Evolutionary conservation across 495 filamentous ascomycete genomes (phyloP), one percentile per base, ranked within the genome.

Genomic region (Podospora sp.): DNA sequence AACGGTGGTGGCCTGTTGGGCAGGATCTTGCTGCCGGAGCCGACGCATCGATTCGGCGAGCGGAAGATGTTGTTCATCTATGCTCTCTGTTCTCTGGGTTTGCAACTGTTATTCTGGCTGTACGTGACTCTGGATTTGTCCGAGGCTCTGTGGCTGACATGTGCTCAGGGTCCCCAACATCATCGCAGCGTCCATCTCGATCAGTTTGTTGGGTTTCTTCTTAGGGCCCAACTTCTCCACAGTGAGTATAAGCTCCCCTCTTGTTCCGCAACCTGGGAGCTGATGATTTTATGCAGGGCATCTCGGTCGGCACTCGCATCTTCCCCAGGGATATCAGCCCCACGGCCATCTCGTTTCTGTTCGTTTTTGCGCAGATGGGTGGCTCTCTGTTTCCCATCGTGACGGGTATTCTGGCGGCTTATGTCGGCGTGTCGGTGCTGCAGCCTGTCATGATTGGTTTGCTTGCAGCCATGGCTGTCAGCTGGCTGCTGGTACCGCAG

Each of bases 1-100:
- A 90, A 85, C 81, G 88, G 80, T 14, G 88, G 85, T 88, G 55
- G n/a, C n/a, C 84, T 87, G 0, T 67, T 85, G 1, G 84, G 84
- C 0, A 71, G 84, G 12, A 53, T 87, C 5, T 33, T 85, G n/a
- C 78, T 88, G 0, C 80, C 82, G 16, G 84, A 86, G 65, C 81
- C 83, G 0, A 86, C 83, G 7, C 81, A 85, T n/a, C 73, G 80
- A n/a, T 82, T 77, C 22, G 86, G 86, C 8, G 83, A 87, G 65
- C 71, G 77, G 57, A 73, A 76, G 24, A 84, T 85, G 82, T 68
- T 85, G 11, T 73, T 83, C 18, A 49, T 79, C 12, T 91, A 90
- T 67, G 79, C 84, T 60, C 60, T 79, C 46, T 52, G 83, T 6
- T 82, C 82, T 22, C 79, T 87, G 11, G 88, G 70, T 0, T 76